Evolutionary conservation across 345 rosid species (phyloP).

Genomic region (Citrus inodora): DNA sequence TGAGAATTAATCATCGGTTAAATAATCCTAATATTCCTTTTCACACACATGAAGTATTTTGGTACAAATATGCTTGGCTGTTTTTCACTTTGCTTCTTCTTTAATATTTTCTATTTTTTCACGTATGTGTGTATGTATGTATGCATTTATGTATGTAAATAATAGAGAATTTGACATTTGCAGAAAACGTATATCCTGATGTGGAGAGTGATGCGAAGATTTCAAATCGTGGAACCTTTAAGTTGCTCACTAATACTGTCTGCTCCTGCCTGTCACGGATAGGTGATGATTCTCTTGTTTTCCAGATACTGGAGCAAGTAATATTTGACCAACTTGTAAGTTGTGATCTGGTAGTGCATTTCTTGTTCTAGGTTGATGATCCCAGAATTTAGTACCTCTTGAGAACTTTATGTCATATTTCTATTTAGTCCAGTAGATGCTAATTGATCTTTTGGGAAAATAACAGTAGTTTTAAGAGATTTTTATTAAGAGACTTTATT

Average conservation of each 20-base stretch:
- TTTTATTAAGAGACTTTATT: not conserved
- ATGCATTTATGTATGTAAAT: conserved; percentile 3
- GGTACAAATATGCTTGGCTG: not conserved
- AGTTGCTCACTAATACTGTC: conserved; percentile 39
- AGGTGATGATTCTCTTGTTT: conserved; percentile 65
- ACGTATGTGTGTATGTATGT: not conserved
- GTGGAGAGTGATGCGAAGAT: conserved; percentile 22
- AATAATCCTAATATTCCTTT: not conserved
- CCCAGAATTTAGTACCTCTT: not conserved
- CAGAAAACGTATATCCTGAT: conserved; percentile 40
- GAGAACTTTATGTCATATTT: not conserved
- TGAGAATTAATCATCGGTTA: not conserved
- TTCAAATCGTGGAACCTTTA: conserved; percentile 40
- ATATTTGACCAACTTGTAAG: conserved; percentile 63
- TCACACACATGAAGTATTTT: not conserved
- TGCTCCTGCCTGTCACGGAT: conserved; percentile 54
- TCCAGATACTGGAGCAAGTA: conserved; percentile 49
- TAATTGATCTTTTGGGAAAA: not conserved
- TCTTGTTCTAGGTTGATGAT: not conserved
- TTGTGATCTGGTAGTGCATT: conserved; percentile 4
- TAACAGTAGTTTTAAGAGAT: not conserved
- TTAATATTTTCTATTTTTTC: not conserved
- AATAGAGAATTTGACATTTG: conserved; percentile 17
- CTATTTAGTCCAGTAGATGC: not conserved
- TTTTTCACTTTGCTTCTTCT: not conserved